Conservation (phyloP, 2,329 filamentous ascomycete genomes). For the Bipolaris gigantea region DNA sequence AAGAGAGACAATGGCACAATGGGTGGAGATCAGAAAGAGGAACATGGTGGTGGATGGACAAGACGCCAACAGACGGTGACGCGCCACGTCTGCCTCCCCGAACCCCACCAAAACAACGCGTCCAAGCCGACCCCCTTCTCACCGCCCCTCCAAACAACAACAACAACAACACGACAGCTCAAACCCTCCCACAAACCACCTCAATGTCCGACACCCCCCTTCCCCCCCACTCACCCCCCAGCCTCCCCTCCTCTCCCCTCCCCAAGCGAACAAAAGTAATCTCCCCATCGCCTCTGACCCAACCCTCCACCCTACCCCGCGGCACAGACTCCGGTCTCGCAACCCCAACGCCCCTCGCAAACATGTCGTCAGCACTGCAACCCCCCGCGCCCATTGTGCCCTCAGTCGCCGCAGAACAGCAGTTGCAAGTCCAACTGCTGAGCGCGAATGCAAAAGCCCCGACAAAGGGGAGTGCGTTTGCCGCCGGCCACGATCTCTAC, state of each 20-base stretch:
- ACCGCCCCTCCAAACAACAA: conserved; percentile 18
- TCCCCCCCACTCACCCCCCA: conserved; percentile 50
- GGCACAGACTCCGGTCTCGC: conserved; percentile 39
- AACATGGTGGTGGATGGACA: too few species aligned
- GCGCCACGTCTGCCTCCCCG: conserved; percentile 8
- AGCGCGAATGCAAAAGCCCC: conserved; percentile 77
- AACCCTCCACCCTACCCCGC: conserved; percentile 31
- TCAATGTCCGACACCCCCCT: conserved; percentile 34
- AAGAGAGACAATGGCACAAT: too few species aligned
- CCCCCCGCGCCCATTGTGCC: conserved; percentile 30
- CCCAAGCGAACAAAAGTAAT: conserved; percentile 77
- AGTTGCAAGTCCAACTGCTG: conserved; percentile 88
- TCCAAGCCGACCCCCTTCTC: conserved; percentile 3
- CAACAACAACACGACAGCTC: background rate
- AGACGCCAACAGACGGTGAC: background rate
- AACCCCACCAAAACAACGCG: conserved; percentile 10
- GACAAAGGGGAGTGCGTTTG: conserved; percentile 83
- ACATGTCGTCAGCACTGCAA: conserved; percentile 17
- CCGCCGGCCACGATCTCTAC: conserved; percentile 94
- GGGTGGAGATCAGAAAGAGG: too few species aligned
- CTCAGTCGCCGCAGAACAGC: conserved; percentile 44
- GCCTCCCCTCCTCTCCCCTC: conserved; percentile 71
- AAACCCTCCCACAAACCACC: background rate
- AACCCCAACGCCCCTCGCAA: conserved; percentile 40
- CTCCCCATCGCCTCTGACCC: conserved; percentile 42